A percentile compares a stretch with the other conserved stretches of the same genome.
phyloP scores from a whole-genome alignment of 352 stramenopile genomes.

The Hyaloperonospora arabidopsidis region DNA sequence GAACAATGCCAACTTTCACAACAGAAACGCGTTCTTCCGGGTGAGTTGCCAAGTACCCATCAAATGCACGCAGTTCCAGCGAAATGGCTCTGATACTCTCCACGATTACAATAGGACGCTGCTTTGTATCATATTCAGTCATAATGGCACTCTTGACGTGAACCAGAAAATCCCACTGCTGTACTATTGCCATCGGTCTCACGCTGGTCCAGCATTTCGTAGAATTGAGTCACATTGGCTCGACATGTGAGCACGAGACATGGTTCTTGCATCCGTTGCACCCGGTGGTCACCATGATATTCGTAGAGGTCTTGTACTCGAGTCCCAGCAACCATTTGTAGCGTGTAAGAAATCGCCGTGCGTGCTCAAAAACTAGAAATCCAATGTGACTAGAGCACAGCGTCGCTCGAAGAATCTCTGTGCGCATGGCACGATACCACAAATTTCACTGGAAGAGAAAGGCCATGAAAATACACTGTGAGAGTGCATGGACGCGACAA shows the following conservation, averaged over 20 bases:
- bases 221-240: slow-evolving; percentile 81
- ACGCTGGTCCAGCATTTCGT: slow-evolving; percentile 55
- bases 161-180: slow-evolving; percentile 26
- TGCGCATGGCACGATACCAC: slow-evolving; percentile 89
- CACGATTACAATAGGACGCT: slow-evolving; percentile 72
- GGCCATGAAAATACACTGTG: slow-evolving; percentile 96
- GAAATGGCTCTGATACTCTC: slow-evolving; percentile 94
- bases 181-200: slow-evolving; percentile 21
- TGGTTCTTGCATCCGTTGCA: slow-evolving; percentile 95
- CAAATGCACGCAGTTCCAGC: slow-evolving; percentile 94
- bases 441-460: slow-evolving; percentile 98
- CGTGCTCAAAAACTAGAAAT: slow-evolving; percentile 91
- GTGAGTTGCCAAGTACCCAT: slow-evolving; percentile 90
- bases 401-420: slow-evolving; percentile 87
- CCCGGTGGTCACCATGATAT: slow-evolving; percentile 87
- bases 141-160: slow-evolving; percentile 38
- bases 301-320: slow-evolving; percentile 86
- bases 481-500: slow-evolving; percentile 92
- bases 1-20: slow-evolving; percentile 60
- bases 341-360: slow-evolving; percentile 87
- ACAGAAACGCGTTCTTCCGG: slow-evolving; percentile 62
- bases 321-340: slow-evolving; percentile 92
- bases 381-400: slow-evolving; percentile 89
- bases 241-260: slow-evolving; percentile 95
- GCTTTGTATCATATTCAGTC: slow-evolving; percentile 10